Evolutionary conservation across 2,329 filamentous ascomycete species (phyloP).

Genomic region (Phialocephala sp.): DNA sequence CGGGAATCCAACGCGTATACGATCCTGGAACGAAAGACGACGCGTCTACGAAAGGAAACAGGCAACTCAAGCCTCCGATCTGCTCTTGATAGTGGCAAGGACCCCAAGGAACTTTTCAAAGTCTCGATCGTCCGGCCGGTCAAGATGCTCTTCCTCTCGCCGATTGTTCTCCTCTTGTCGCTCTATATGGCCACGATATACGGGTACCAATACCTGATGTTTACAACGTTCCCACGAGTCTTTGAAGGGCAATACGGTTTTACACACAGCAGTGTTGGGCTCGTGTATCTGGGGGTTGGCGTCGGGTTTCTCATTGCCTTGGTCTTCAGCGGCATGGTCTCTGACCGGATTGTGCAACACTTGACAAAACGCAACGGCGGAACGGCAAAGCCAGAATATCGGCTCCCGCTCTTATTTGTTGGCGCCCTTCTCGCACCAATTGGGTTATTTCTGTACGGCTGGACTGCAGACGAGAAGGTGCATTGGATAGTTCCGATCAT

Average conservation of each 20-base stretch:
- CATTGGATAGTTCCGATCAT: slow-evolving; percentile 51
- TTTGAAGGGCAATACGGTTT: slow-evolving; percentile 51
- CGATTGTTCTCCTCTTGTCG: slow-evolving; percentile 47
- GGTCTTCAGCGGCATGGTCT: slow-evolving; percentile 46
- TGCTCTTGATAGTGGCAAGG: slow-evolving; percentile 48
- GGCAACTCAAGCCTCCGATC: slow-evolving; percentile 31
- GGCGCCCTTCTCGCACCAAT: slow-evolving; percentile 48
- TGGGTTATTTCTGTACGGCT: slow-evolving; percentile 55
- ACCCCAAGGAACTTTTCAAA: slow-evolving; percentile 36
- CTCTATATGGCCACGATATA: slow-evolving; percentile 56
- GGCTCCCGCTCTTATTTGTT: slow-evolving; percentile 49
- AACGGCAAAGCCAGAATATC: slow-evolving; percentile 45
- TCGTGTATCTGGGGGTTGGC: slow-evolving; percentile 50
- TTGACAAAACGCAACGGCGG: slow-evolving; percentile 43
- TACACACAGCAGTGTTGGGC: slow-evolving; percentile 44
- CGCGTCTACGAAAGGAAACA: not conserved
- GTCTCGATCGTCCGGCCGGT: slow-evolving; percentile 53
- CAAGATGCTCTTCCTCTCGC: slow-evolving; percentile 46
- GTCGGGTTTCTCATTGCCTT: slow-evolving; percentile 46
- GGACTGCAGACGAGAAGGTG: slow-evolving; percentile 48
- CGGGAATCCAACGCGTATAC: not conserved
- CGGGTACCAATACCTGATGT: slow-evolving; percentile 54
- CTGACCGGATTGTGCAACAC: slow-evolving; percentile 48
- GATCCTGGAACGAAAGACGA: not conserved
- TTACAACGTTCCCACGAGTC: slow-evolving; percentile 55